Base-by-base conservation (phyloP, 2,329 filamentous ascomycete genomes). In the Penicillium concentricum region DNA sequence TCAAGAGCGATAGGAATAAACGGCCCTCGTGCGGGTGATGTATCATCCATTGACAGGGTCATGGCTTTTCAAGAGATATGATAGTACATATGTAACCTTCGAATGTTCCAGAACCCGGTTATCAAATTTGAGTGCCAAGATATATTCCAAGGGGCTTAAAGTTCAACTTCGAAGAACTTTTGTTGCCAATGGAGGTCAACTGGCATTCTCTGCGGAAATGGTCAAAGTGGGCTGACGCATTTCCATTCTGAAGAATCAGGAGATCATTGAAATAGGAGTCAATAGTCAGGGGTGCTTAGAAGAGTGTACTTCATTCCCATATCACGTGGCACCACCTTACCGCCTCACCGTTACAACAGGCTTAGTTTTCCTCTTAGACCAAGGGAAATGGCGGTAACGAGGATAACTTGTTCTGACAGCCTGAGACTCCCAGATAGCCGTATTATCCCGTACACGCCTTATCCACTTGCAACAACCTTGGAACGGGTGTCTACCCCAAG, bases 331-430 rank as follows among this genome's bases (percentile, higher is more conserved):
- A 46, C 13, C 13, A 42, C 5, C 8, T 51, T 26, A 51, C 48
- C 48, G 48, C 49, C 48, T 44, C 49, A 42, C 16, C 10, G 12
- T 22, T 30, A 4, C 18, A 30, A 38, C 10, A 24, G 48, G 48
- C 28, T 39, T 30, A 22, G 43, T 13, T 30, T 39, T 22, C 6
- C 22, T 15, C 24, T 46, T 24, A 28, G 32, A n/a, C 30, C 46
- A 12, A 22, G 24, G 22, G 44, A 60, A 58, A 54, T 60, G 50
- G 57, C 57, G 57, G 57, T 60, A 60, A 57, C 42, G 22, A n/a
- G n/a, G 13, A 18, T 2, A 28, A 35, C 35, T 49, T 26, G 26
- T 2, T 41, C 26, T 48, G 47, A 41, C 47, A 39, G 22, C 34
- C 6, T 16, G 13, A 30, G 24, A 39, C 0, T 39, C 16, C 6